Conservation (phyloP, 164 flowering plant species). For the Vitis cinerea region DNA sequence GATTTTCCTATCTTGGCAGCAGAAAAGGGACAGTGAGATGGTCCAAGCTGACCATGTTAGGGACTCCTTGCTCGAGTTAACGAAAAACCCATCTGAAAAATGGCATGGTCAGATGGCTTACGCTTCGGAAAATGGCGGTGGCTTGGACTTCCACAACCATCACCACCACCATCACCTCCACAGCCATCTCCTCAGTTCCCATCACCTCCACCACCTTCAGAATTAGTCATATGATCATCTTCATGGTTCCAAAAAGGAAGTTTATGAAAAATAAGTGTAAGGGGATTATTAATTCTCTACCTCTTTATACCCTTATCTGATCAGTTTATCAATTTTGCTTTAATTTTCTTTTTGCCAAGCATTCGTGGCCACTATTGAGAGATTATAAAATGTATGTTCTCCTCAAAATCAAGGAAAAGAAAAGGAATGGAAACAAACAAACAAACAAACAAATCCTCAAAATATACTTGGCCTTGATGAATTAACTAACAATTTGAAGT, state of each 20-base stretch:
- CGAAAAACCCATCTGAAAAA: conserved; percentile 42
- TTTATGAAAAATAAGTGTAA: no score
- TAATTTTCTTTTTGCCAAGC: no score
- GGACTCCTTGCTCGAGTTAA: conserved; percentile 75
- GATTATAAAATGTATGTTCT: no score
- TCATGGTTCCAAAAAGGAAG: no score
- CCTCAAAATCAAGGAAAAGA: no score
- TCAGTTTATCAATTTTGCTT: no score
- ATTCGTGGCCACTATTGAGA: no score
- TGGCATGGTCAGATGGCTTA: conserved; percentile 25
- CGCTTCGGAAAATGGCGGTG: conserved; percentile 20
- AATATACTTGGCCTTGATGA: no score
- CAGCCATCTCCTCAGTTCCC: conserved; percentile 17
- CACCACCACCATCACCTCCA: conserved; percentile 29
- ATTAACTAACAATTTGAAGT: neutral
- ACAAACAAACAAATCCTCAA: neutral
- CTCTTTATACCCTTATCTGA: no score
- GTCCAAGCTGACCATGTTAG: conserved; percentile 76
- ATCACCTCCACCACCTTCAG: conserved; percentile 24
- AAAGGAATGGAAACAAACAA: neutral
- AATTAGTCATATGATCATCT: neutral
- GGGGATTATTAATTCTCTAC: no score
- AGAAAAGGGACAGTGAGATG: conserved; percentile 73
- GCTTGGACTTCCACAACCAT: conserved; percentile 20
- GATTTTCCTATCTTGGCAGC: conserved; percentile 14